These are phyloP conservation scores for Pseudocercospora fijiensis DNA, from an alignment of 2,329 filamentous ascomycete genomes.

Conservation along the genomic window DNA sequence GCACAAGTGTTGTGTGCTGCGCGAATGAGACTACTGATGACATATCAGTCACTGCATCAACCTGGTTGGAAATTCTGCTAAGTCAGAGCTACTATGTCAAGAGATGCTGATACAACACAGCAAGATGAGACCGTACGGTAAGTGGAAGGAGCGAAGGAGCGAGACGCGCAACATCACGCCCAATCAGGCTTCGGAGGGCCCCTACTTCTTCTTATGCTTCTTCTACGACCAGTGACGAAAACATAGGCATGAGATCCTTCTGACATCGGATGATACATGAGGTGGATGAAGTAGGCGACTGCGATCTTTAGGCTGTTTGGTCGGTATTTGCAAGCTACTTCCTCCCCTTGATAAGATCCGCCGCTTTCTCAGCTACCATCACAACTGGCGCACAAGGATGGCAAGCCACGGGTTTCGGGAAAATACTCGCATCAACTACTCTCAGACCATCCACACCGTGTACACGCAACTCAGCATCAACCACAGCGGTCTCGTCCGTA, in stretches of 20 bases:
- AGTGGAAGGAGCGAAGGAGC: neutral
- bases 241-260: neutral
- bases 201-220: neutral
- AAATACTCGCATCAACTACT: conserved; percentile 35
- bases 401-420: conserved; percentile 22
- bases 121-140: neutral
- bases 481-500: conserved; percentile 25
- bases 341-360: conserved; percentile 31
- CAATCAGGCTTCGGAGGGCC: neutral
- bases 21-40: no score
- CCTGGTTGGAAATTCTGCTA: no score
- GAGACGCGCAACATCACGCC: neutral
- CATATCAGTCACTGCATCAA: no score
- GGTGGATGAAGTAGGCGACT: neutral
- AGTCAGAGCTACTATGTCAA: no score
- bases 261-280: neutral
- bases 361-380: conserved; percentile 33
- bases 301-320: neutral
- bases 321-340: neutral
- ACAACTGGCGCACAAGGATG: conserved; percentile 29
- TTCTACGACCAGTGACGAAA: neutral
- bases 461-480: conserved; percentile 23
- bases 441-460: conserved; percentile 23
- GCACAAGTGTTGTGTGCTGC: no score
- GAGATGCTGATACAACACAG: neutral